phyloP scores from a whole-genome alignment of 1,139 yeast genomes.

The Pichia sp. region DNA sequence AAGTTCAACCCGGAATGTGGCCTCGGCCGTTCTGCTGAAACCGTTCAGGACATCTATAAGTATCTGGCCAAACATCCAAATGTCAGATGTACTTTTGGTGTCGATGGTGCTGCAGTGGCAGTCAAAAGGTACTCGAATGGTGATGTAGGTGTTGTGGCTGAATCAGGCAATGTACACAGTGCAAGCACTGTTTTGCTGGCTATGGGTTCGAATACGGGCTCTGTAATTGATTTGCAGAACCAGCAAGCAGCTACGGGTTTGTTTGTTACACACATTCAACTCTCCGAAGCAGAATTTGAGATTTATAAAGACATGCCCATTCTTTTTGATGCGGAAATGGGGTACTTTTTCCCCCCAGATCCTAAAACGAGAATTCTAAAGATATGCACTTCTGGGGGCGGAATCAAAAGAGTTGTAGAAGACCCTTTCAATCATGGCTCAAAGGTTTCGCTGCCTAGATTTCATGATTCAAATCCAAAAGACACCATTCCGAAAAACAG shows the following conservation, averaged over 20 bases:
- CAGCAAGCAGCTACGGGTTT: conserved; percentile 32
- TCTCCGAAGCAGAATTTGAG: conserved; percentile 24
- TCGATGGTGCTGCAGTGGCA: conserved; percentile 19
- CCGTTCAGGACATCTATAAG: conserved; percentile 23
- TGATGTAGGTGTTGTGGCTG: conserved; percentile 11
- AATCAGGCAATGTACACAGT: conserved; percentile 17
- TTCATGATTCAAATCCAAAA: conserved; percentile 23
- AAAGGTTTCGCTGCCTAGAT: conserved; percentile 31
- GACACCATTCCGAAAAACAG: conserved; percentile 22
- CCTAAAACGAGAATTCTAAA: conserved; percentile 29
- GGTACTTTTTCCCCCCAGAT: conserved; percentile 45
- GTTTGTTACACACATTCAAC: conserved; percentile 30
- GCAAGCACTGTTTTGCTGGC: conserved; percentile 27
- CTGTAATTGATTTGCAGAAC: conserved; percentile 26
- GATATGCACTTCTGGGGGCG: conserved; percentile 29
- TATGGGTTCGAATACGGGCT: conserved; percentile 32
- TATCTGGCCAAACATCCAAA: conserved; percentile 8
- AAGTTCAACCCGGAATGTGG: conserved; percentile 28
- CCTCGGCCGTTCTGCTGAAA: conserved; percentile 26
- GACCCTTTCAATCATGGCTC: conserved; percentile 11
- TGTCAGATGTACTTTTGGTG: conserved; percentile 28
- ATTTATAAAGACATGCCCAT: conserved; percentile 28
- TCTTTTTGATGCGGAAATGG: conserved; percentile 33
- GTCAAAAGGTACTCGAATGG: conserved; percentile 9
- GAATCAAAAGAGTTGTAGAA: conserved; percentile 10